Conservation (phyloP, 2,329 filamentous ascomycete genomes). For the Claviceps digitariae region DNA sequence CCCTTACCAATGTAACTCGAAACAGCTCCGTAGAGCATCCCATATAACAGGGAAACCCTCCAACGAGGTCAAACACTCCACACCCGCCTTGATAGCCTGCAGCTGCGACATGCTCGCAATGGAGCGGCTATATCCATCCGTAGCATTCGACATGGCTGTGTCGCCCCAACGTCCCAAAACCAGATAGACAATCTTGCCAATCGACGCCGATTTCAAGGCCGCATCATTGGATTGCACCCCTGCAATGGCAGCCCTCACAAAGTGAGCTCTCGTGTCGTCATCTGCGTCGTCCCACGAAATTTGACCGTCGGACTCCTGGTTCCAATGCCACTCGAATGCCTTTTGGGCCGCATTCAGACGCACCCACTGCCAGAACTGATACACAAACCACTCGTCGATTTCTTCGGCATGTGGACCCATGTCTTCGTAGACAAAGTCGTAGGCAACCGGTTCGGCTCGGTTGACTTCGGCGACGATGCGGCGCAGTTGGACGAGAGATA, state of each 20-base stretch:
- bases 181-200: conserved; percentile 47
- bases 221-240: conserved; percentile 31
- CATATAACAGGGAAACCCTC: conserved; percentile 39
- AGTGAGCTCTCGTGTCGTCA: conserved; percentile 39
- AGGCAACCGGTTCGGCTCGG: conserved; percentile 54
- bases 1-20: conserved; percentile 38
- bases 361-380: conserved; percentile 73
- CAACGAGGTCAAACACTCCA: conserved; percentile 35
- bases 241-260: conserved; percentile 41
- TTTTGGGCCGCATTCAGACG: conserved; percentile 63
- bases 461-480: conserved; percentile 63
- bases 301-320: conserved; percentile 28
- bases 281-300: conserved; percentile 53
- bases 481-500: conserved; percentile 61
- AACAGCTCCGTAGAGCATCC: conserved; percentile 33
- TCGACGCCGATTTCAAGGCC: conserved; percentile 34
- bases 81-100: conserved; percentile 43
- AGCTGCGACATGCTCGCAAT: conserved; percentile 43
- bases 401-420: conserved; percentile 67
- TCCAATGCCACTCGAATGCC: conserved; percentile 68
- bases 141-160: conserved; percentile 40
- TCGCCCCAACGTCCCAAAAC: conserved; percentile 58
- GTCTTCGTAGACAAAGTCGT: conserved; percentile 76
- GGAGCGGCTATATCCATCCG: conserved; percentile 28
- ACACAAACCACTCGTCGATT: conserved; percentile 95